phyloP scores from a whole-genome alignment of 306 rosid species.

The Acacia crassicarpa region DNA sequence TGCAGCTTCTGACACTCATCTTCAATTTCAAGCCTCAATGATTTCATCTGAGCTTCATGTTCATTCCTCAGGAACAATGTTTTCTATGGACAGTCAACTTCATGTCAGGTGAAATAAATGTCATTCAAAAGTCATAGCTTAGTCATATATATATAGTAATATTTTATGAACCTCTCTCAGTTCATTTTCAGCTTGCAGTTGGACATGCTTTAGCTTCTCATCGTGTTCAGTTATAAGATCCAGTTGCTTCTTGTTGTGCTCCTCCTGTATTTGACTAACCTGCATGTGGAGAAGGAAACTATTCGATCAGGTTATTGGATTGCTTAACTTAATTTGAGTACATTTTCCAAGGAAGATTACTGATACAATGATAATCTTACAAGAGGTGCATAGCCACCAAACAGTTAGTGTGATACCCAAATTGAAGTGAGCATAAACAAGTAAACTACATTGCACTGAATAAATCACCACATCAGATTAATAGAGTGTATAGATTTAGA shows the following conservation, averaged over 20 bases:
- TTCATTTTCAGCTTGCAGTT: conserved; percentile 72
- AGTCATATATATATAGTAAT: not conserved
- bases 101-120: conserved; percentile 28
- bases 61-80: conserved; percentile 59
- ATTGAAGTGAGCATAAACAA: conserved; percentile 2
- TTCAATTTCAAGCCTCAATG: conserved; percentile 76
- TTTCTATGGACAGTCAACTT: conserved; percentile 51
- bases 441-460: conserved; percentile 14
- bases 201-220: conserved; percentile 61
- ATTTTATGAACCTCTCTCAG: conserved; percentile 66
- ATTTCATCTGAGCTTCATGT: conserved; percentile 77
- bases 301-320: conserved; percentile 22
- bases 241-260: conserved; percentile 58
- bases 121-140: conserved; percentile 6
- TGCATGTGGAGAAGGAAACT: conserved; percentile 40
- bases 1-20: conserved; percentile 82
- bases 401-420: conserved; percentile 7
- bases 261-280: conserved; percentile 71
- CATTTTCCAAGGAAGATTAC: conserved; percentile 13
- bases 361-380: conserved; percentile 1
- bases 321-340: conserved; percentile 20
- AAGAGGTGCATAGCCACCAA: conserved; percentile 6
- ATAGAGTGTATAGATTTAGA: not conserved
- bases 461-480: not conserved
- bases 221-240: conserved; percentile 54